Evolutionary conservation across 2,329 filamentous ascomycete species (phyloP).

Genomic region (Scytalidium lignicola): DNA sequence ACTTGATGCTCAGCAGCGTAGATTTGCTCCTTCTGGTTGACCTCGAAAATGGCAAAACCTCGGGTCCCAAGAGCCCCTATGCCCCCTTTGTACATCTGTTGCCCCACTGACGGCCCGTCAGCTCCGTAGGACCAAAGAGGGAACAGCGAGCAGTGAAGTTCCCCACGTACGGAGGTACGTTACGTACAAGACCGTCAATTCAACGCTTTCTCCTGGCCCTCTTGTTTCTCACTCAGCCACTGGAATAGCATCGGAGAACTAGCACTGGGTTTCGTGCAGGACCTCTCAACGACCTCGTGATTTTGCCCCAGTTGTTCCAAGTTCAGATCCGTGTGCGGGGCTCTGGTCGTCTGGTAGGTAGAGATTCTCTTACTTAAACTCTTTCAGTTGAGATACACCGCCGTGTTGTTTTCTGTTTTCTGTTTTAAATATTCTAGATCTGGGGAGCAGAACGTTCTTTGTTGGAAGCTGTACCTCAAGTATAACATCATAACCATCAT

Average conservation of each 20-base stretch:
- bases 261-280: neutral
- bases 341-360: neutral
- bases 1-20: neutral
- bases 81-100: no score
- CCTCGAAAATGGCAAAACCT: neutral
- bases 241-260: neutral
- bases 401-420: neutral
- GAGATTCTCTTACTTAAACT: neutral
- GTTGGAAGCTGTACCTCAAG: neutral
- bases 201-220: neutral
- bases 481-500: slow-evolving; percentile 32
- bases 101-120: neutral
- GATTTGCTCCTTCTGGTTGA: neutral
- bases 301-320: neutral
- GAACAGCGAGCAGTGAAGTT: neutral
- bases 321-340: neutral
- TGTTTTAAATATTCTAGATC: neutral
- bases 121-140: neutral
- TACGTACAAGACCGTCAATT: neutral
- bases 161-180: neutral
- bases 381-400: neutral
- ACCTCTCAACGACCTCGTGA: neutral
- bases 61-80: neutral
- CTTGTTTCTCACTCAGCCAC: neutral
- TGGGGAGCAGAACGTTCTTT: neutral